Conservation (phyloP, 2,329 filamentous ascomycete species). For the Phyllosticta citriasiana region DNA sequence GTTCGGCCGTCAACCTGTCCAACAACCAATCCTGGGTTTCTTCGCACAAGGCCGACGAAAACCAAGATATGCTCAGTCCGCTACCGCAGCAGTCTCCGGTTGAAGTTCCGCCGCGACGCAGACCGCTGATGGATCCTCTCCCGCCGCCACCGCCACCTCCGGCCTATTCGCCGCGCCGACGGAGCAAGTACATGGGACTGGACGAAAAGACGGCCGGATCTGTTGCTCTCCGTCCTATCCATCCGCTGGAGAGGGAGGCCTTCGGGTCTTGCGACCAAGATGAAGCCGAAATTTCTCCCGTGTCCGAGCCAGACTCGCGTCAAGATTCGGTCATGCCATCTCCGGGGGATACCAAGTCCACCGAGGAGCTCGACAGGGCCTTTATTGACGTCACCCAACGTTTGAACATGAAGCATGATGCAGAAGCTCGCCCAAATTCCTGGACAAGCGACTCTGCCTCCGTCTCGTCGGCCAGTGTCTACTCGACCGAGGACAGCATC, state of each 20-base stretch:
- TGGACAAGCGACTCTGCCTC: background rate
- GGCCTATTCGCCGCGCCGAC: conserved; percentile 2
- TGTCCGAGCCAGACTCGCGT: background rate
- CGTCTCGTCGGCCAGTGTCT: background rate
- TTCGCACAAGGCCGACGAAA: background rate
- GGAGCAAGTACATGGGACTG: background rate
- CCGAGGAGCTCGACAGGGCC: conserved; percentile 1
- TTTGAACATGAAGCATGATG: background rate
- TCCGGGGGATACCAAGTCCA: background rate
- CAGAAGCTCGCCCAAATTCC: background rate
- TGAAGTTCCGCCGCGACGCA: conserved; percentile 2
- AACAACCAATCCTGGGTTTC: background rate
- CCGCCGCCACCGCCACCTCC: conserved; percentile 1
- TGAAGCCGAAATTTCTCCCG: background rate
- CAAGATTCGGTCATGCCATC: background rate
- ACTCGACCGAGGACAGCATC: conserved; percentile 3
- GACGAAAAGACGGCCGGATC: background rate
- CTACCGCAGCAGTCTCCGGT: conserved; percentile 2
- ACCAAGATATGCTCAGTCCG: conserved; percentile 2
- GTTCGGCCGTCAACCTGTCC: background rate
- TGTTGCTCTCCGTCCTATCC: background rate
- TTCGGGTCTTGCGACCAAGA: background rate
- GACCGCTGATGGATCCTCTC: background rate
- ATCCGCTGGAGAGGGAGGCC: conserved; percentile 1
- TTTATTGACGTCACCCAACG: background rate